These are phyloP conservation scores for Sugiyamaella chiloensis DNA, from an alignment of 805 yeast genomes.

Conservation along the genomic window DNA sequence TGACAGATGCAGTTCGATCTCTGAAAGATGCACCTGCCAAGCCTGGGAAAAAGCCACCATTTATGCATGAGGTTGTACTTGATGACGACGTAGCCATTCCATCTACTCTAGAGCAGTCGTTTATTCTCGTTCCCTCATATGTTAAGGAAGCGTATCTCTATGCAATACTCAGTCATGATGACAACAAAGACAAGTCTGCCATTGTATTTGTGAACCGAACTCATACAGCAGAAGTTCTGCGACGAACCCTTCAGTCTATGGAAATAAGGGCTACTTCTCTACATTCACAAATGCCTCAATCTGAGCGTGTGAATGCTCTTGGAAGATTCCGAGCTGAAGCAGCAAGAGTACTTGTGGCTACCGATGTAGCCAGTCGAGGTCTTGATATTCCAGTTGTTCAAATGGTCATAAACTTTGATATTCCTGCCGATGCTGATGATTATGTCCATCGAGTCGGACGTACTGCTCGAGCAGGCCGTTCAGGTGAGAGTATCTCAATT, in stretches of 20 bases:
- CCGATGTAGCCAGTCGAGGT: conserved; percentile 98
- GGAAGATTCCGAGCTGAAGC: conserved; percentile 94
- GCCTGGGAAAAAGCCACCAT: conserved; percentile 56
- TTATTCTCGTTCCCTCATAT: conserved; percentile 76
- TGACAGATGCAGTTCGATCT: conserved; percentile 85
- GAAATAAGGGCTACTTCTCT: conserved; percentile 83
- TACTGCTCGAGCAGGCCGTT: conserved; percentile 96
- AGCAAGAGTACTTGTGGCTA: conserved; percentile 87
- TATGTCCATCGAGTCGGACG: conserved; percentile 97
- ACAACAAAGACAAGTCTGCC: conserved; percentile 62
- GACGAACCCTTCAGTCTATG: conserved; percentile 69
- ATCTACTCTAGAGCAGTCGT: conserved; percentile 58
- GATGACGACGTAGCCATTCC: conserved; percentile 81
- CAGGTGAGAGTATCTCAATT: conserved; percentile 78
- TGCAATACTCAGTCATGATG: conserved; percentile 59
- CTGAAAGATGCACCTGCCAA: conserved; percentile 62
- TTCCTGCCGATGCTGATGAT: conserved; percentile 95
- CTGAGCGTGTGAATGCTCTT: conserved; percentile 83
- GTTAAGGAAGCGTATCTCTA: conserved; percentile 88
- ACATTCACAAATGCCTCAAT: conserved; percentile 93
- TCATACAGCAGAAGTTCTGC: conserved; percentile 78
- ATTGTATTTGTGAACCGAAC: conserved; percentile 92
- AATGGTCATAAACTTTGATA: conserved; percentile 84
- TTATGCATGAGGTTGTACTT: conserved; percentile 70
- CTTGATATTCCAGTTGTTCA: conserved; percentile 92